A percentile compares a stretch with the other conserved stretches of the same genome.
These are phyloP conservation scores for baker's yeast (Saccharomyces cerevisiae) DNA, from an alignment of 805 yeast genomes.

Conservation along the genomic window DNA sequence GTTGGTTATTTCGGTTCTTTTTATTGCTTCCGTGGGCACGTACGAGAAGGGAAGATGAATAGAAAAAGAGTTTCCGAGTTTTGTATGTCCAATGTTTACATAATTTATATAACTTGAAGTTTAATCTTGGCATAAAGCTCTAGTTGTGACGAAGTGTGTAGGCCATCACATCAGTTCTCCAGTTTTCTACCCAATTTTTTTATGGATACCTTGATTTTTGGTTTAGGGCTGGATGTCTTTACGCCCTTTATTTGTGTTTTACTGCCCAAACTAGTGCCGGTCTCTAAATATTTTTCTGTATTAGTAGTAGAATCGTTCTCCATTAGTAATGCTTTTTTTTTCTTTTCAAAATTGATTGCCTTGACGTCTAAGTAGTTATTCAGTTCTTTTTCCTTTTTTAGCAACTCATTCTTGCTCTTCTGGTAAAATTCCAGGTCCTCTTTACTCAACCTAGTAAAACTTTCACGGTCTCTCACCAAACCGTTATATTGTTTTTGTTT, in stretches of 20 bases:
- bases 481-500: conserved; percentile 22
- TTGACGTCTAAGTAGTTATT: conserved; percentile 2
- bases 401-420: conserved; percentile 3
- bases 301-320: not conserved
- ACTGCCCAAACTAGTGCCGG: not conserved
- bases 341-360: conserved; percentile 3
- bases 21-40: not conserved
- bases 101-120: not conserved
- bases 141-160: not conserved
- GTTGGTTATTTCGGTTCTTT: not conserved
- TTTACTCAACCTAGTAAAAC: conserved; percentile 23
- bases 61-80: not conserved
- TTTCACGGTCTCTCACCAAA: conserved; percentile 19
- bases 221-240: not conserved
- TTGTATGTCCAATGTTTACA: not conserved
- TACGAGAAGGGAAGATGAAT: not conserved
- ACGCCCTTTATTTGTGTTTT: not conserved
- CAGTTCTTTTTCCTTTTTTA: conserved; percentile 7
- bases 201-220: not conserved
- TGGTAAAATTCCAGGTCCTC: conserved; percentile 19
- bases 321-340: not conserved
- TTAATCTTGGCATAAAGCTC: not conserved
- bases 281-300: not conserved
- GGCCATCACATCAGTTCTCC: not conserved
- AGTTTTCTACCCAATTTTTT: not conserved